Evolutionary conservation across 2,329 filamentous ascomycete genomes (phyloP).

Genomic region (Chaetomium strumarium): DNA sequence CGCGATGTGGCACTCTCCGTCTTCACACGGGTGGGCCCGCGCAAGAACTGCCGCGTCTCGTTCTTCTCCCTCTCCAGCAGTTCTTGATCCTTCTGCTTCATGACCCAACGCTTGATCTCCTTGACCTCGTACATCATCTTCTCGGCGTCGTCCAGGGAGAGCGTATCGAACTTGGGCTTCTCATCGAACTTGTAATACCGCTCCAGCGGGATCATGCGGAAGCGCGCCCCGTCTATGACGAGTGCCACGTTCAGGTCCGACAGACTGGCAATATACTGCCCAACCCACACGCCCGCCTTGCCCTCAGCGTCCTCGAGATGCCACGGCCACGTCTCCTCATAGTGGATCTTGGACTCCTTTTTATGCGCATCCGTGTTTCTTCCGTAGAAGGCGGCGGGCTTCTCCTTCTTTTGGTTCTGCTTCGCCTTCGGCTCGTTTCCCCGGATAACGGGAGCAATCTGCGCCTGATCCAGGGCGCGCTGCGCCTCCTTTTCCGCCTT

Average conservation of each 20-base stretch:
- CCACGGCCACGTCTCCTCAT: conserved; percentile 95
- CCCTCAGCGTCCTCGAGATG: conserved; percentile 94
- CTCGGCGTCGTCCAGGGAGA: conserved; percentile 80
- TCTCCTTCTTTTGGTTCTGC: conserved; percentile 74
- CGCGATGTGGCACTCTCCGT: conserved; percentile 61
- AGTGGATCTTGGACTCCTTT: conserved; percentile 67
- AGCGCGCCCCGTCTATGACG: conserved; percentile 61
- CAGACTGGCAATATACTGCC: conserved; percentile 81
- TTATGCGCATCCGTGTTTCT: conserved; percentile 74
- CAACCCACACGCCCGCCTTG: conserved; percentile 82
- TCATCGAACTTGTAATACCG: conserved; percentile 89
- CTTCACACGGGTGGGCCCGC: conserved; percentile 56
- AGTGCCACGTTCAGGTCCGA: conserved; percentile 81
- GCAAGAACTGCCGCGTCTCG: conserved; percentile 47
- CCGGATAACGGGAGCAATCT: conserved; percentile 80
- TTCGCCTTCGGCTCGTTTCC: conserved; percentile 47
- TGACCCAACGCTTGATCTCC: conserved; percentile 73
- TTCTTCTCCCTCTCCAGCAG: conserved; percentile 55
- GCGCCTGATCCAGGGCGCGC: conserved; percentile 78
- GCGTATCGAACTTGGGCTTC: conserved; percentile 71
- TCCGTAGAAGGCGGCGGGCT: conserved; percentile 70
- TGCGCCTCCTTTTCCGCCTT: conserved; percentile 80
- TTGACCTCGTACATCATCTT: conserved; percentile 73
- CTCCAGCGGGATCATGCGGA: conserved; percentile 85
- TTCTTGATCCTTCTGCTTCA: conserved; percentile 58